phyloP scores from a whole-genome alignment of 2,329 filamentous ascomycete species.

The Cryphonectria carpinicola region DNA sequence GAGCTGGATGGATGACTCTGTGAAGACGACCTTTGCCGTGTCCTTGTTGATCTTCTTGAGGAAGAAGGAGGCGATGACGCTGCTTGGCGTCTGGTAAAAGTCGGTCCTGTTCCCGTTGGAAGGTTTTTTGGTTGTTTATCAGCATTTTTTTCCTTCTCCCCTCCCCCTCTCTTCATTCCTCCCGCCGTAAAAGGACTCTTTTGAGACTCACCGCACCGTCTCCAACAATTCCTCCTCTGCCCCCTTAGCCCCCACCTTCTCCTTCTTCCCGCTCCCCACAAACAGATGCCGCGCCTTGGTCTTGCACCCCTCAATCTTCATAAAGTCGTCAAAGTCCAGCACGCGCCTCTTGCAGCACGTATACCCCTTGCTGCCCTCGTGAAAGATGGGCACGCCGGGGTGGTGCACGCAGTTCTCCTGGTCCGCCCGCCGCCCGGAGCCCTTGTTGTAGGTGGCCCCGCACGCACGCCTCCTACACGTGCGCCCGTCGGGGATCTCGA shows the following conservation, averaged over 20 bases:
- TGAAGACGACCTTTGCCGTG: slow-evolving; percentile 73
- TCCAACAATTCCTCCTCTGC: slow-evolving; percentile 80
- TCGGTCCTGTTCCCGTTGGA: slow-evolving; percentile 65
- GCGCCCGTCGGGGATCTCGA: slow-evolving; percentile 73
- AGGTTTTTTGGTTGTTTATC: too few species aligned
- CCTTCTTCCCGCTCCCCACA: slow-evolving; percentile 74
- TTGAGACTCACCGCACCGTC: slow-evolving; percentile 67
- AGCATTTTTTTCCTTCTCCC: too few species aligned
- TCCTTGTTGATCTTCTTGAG: slow-evolving; percentile 95
- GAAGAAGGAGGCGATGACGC: slow-evolving; percentile 89
- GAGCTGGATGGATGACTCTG: slow-evolving; percentile 65
- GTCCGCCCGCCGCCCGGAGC: slow-evolving; percentile 54
- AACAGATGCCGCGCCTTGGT: slow-evolving; percentile 84
- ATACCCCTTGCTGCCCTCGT: slow-evolving; percentile 98
- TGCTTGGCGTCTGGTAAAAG: slow-evolving; percentile 89
- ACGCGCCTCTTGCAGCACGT: slow-evolving; percentile 95
- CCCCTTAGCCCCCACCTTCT: slow-evolving; percentile 47
- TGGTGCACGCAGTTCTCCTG: slow-evolving; percentile 85
- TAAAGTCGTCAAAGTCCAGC: slow-evolving; percentile 95
- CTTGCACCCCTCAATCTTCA: slow-evolving; percentile 91
- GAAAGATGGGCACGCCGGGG: slow-evolving; percentile 89
- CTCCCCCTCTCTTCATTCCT: neutral
- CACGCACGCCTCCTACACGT: slow-evolving; percentile 81
- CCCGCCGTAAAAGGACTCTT: neutral
- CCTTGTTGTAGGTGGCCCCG: slow-evolving; percentile 65